Base-by-base conservation (phyloP, 345 rosid genomes). In the Ricinus communis region DNA sequence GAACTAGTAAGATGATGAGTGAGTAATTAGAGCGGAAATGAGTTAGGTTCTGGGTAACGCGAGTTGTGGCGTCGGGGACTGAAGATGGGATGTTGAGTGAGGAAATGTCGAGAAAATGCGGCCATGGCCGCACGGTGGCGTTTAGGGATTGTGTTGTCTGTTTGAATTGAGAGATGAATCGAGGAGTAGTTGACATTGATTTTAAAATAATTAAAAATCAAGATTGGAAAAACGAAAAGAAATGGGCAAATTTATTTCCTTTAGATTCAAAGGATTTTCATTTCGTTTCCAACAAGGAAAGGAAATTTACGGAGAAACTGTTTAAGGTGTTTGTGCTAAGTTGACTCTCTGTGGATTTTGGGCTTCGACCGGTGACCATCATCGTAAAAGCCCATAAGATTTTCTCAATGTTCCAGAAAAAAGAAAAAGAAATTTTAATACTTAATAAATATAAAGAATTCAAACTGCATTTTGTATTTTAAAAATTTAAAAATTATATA, bases 1-100 rank as follows among this genome's bases (percentile, higher is more conserved):
- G 69, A 75, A 83, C 55, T 0, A 82, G 3, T 22, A 80, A 71
- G 81, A 85, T 63, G 65, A 83, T 64, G 19, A 82, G 15, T 8
- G 76, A 46, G 84, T 90, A 88, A 59, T 90, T 90, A 30, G 79
- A 36, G 66, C 86, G 85, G 75, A 86, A 90, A 31, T 85, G 88
- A 57, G 91, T 69, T 0, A 88, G 68, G 81, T 90, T 88, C 55
- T 86, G 93, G 73, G 93, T 72, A 13, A 90, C 19, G 54, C 91
- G 90, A 4, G 90, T 83, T 24, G 85, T 77, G 56, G 83, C 83
- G 65, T 82, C 89, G 73, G 88, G 53, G 72, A 84, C 7, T 22
- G 93, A 82, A 21, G 79, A 78, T 2, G 91, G 93, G 64, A 87
- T 58, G 64, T 75, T 76, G 52, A 85, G 68, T 2, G 85, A 83